Base-by-base conservation (phyloP, 352 stramenopile species). In the Blastocystis hominis region DNA sequence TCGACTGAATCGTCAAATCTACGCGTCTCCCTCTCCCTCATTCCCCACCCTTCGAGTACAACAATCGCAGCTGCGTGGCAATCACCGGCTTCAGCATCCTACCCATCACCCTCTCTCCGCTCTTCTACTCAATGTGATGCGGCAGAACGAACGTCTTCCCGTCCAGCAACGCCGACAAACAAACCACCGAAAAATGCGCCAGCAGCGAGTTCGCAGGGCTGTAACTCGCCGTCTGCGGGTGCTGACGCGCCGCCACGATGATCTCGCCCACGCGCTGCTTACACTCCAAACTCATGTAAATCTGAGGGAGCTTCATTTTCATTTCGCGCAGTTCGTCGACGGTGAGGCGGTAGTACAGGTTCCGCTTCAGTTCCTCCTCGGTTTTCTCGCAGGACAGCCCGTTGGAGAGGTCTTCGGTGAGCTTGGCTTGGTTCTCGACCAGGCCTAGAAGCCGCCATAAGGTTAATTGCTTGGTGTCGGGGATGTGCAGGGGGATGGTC, bases 311-410 rank as follows among this genome's bases (percentile, higher is more conserved):
- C 34, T 84, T 84, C 50, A 84, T 34, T n/a, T 84, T 84, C 20
- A 84, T 84, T 17, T 84, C 72, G 17, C 42, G 30, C 47, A 84
- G 50, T 42, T 84, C 72, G 42, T 84, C 72, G 5, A 68, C 55
- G 55, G 20, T 84, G 20, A 84, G n/a, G 24, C 72, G 72, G 17
- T 69, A 84, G 46, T 84, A 84, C 72, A 84, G 53, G 47, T 84
- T 84, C 68, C 72, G 72, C 47, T 84, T 84, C 72, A 84, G 38
- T 64, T 84, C 72, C 50, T 84, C 72, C 42, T 84, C 72, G 34
- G 46, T 61, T 34, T 84, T 84, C 34, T 84, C 72, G 30, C 72
- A 84, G 9, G 72, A 47, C 2, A 84, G 38, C 6, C 72, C 72
- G 38, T 84, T 84, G 50, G 66, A 34, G 17, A 64, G 72, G 46